A percentile compares a stretch with the other conserved stretches of the same genome.
Conservation (phyloP, 2,329 filamentous ascomycete species). For the Talaromyces rugulosus region DNA sequence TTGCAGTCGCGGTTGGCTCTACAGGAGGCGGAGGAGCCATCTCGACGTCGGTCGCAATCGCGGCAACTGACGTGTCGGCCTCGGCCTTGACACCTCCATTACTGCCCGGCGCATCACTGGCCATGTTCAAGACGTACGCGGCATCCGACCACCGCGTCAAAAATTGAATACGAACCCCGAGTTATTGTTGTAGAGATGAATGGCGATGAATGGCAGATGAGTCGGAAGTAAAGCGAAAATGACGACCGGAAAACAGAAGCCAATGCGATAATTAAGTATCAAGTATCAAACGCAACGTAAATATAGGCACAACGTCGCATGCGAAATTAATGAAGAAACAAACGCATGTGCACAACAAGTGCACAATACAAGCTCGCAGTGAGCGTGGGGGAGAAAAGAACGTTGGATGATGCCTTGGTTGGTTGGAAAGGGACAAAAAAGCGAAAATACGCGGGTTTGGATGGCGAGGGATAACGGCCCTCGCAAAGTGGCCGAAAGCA, state of each 20-base stretch:
- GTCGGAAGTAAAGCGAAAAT: not conserved
- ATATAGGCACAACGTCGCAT: not conserved
- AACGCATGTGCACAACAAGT: not conserved
- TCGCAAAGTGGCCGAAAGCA: not conserved
- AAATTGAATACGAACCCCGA: not conserved
- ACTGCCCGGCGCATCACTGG: conserved; percentile 25
- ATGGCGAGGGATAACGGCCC: not conserved
- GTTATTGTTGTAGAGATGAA: not conserved
- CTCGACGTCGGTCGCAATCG: conserved; percentile 10
- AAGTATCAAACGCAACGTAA: not conserved
- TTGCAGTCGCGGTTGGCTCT: conserved; percentile 16
- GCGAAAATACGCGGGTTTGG: not conserved
- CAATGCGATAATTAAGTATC: not conserved
- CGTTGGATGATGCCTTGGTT: not conserved
- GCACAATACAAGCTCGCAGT: not conserved
- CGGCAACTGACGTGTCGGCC: not conserved
- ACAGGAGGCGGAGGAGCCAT: not conserved
- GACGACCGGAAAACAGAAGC: not conserved
- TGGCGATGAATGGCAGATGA: not conserved
- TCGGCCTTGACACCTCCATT: conserved; percentile 19
- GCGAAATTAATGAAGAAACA: not conserved
- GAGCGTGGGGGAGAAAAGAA: not conserved
- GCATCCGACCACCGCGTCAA: not conserved
- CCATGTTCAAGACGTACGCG: conserved; percentile 19
- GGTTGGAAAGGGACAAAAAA: not conserved